Evolutionary conservation across 306 rosid species (phyloP), one percentile per base, ranked within the genome.

Genomic region (Psophocarpus tetragonolobus): DNA sequence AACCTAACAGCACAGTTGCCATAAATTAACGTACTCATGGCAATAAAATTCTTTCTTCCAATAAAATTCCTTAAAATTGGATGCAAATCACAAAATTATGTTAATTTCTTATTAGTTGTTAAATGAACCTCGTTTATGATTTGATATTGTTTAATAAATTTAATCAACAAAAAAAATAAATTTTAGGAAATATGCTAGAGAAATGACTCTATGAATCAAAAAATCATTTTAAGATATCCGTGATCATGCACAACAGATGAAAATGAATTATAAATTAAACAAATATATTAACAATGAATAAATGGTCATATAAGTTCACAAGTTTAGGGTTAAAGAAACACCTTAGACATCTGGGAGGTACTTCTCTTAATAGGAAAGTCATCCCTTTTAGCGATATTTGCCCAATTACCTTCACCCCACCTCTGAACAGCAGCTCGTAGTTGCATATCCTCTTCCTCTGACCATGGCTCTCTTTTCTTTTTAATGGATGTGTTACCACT

Each of bases 351-450:
- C 77, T 91, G 94, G 29, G 88, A 42, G 71, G 94, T 71, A 66
- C 83, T 88, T 81, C 88, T 84, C 54, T 87, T 78, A 18, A 86
- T 72, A 73, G 87, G 83, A 81, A 90, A 88, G 71, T 82, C 60
- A 0, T 78, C 90, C 48, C 78, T 90, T 70, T 69, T 88, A 51
- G 75, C 64, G 36, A 91, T 88, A 32, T 60, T 70, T 33, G 92
- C 80, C 96, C 97, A 93, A 84, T 91, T 90, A 29, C 97, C 96
- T 82, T 88, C 96, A 33, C 98, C 97, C 77, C 84, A 84, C 71
- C 63, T 86, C 74, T 84, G 68, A 66, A 93, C 92, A 29, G 91
- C 91, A 51, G 83, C 90, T 63, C 82, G 83, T 76, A 94, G 73
- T 63, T 83, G 85, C 77, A 56, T 47, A 74, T 91, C 97, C 83